Percentiles rank a stretch among this genome's conserved stretches.
phyloP scores from a whole-genome alignment of 768 basidiomycete genomes.

The Tylopilus subfusipes region DNA sequence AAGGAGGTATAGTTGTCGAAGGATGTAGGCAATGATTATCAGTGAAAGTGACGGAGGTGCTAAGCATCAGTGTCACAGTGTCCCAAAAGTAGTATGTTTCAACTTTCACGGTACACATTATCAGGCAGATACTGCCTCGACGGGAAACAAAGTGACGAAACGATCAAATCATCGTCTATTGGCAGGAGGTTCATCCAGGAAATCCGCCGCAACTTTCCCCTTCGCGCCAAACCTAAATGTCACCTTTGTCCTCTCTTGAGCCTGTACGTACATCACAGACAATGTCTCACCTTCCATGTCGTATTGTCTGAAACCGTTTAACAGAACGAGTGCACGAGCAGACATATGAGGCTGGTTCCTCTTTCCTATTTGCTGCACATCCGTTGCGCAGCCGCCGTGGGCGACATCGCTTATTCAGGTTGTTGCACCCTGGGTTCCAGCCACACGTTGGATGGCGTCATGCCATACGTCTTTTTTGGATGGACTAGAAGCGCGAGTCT shows the following conservation, averaged over 20 bases:
- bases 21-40: too few species aligned
- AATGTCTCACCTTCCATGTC: conserved; percentile 3
- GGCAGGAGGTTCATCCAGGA: conserved; percentile 59
- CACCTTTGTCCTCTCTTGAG: conserved; percentile 65
- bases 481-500: background rate
- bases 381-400: too few species aligned
- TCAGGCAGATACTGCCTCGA: background rate
- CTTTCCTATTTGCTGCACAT: background rate
- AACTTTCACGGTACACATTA: too few species aligned
- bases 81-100: too few species aligned
- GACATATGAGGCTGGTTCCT: background rate
- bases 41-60: too few species aligned
- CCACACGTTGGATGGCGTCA: too few species aligned
- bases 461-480: too few species aligned
- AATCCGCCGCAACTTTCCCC: conserved; percentile 74
- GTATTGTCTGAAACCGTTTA: conserved; percentile 4
- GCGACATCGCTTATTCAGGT: too few species aligned
- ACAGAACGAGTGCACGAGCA: background rate
- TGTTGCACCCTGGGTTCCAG: too few species aligned
- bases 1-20: too few species aligned
- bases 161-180: conserved; percentile 43
- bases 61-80: too few species aligned
- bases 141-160: background rate
- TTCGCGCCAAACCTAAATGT: conserved; percentile 76
- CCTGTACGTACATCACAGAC: background rate